These are phyloP conservation scores for Candida corydali DNA, from an alignment of 805 yeast species.

Conservation along the genomic window DNA sequence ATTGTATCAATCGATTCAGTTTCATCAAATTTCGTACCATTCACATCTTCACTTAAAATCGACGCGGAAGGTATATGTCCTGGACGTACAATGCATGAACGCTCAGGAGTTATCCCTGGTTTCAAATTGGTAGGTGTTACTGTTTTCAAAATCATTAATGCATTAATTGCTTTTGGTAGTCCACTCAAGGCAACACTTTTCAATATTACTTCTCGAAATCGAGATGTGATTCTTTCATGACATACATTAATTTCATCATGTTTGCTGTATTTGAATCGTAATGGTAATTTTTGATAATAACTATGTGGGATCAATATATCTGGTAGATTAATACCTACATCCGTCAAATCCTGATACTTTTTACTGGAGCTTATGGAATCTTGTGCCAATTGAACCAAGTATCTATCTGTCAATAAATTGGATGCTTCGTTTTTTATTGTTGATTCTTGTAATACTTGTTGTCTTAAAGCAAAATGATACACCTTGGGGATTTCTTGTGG, in stretches of 20 bases:
- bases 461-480: slow-evolving; percentile 62
- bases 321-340: slow-evolving; percentile 41
- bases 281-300: slow-evolving; percentile 34
- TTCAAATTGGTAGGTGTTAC: slow-evolving; percentile 54
- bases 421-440: slow-evolving; percentile 13
- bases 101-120: slow-evolving; percentile 20
- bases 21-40: slow-evolving; percentile 33
- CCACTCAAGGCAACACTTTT: slow-evolving; percentile 81
- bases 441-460: slow-evolving; percentile 34
- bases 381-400: slow-evolving; percentile 32
- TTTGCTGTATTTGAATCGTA: slow-evolving; percentile 28
- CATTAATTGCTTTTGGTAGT: slow-evolving; percentile 79
- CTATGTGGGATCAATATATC: slow-evolving; percentile 38
- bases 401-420: slow-evolving; percentile 28
- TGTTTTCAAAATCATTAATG: slow-evolving; percentile 59
- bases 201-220: slow-evolving; percentile 71
- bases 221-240: slow-evolving; percentile 39
- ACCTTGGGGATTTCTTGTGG: slow-evolving; percentile 77
- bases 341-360: slow-evolving; percentile 33
- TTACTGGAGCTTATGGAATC: slow-evolving; percentile 37
- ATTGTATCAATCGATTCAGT: slow-evolving; percentile 26
- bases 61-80: slow-evolving; percentile 34
- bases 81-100: slow-evolving; percentile 26
- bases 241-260: slow-evolving; percentile 32
- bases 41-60: slow-evolving; percentile 35